Evolutionary conservation across 225 moss, liverwort and hornwort species (phyloP), one percentile per base, ranked within the genome.

Genomic region (Lunularia cruciata): DNA sequence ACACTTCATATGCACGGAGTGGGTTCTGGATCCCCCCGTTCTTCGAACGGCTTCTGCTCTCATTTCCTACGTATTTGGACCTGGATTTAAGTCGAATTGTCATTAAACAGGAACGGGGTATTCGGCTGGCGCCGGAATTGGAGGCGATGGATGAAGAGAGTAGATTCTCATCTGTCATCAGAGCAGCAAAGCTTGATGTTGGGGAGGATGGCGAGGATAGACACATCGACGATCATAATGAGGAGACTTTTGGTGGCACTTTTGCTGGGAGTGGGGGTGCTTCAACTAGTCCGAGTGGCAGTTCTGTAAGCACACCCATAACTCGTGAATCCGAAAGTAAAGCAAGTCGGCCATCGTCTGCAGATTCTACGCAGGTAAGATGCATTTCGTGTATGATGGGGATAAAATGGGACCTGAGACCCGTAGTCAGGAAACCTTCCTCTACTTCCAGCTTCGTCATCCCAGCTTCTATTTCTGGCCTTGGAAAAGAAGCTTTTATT

Each of bases 121-220:
- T 87, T 40, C 84, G 83, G 38, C 76, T 92, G 57, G 61, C 79
- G 42, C 83, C 92, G 36, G 90, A 95, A 54, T 64, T 88, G 32
- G 95, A 95, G 67, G 60, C 69, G 19, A 84, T 95, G 85, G 92
- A 92, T 78, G 92, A 92, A 66, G 95, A 90, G 77, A 79, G 86
- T 54, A 85, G 87, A 76, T 95, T 87, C 66, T 92, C 90, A 10
- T 87, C 90, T 34, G 95, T 95, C 52, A 77, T 87, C 33, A 84
- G 95, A 76, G 76, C 72, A 46, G 75, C 83, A 70, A 84, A 75
- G 60, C 14, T 64, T 27, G 88, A 82, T 53, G 57, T 76, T 36
- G 86, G 84, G 57, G 87, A 87, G 73, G 92, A 95, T 76, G 90
- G 85, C 39, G 95, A 92, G 48, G 90, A 92, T 57, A 81, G 83